phyloP scores from a whole-genome alignment of 2,329 filamentous ascomycete genomes.

The Claviceps sp. region DNA sequence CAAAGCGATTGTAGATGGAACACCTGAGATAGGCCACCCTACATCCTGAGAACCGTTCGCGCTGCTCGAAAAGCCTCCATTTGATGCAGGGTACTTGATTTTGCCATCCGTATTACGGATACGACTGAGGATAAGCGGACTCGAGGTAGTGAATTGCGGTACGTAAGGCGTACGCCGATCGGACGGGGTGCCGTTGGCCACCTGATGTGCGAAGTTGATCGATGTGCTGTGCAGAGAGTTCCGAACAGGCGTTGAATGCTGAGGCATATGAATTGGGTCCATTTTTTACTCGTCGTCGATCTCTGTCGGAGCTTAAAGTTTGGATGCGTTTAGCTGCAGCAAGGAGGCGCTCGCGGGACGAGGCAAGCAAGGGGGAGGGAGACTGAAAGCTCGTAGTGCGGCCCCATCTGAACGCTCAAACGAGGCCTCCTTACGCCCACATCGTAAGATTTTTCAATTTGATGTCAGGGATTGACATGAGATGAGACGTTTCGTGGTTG shows the following conservation, averaged over 20 bases:
- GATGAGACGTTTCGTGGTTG: not conserved
- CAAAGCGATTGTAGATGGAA: not conserved
- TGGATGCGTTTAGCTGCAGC: not conserved
- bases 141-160: conserved; percentile 4
- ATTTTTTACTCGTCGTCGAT: not conserved
- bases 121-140: conserved; percentile 3
- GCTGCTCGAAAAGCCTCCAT: not conserved
- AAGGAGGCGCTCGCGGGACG: not conserved
- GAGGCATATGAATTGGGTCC: too few relatives aligned
- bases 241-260: not conserved
- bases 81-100: too few relatives aligned
- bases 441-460: not conserved
- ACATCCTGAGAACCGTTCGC: not conserved
- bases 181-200: not conserved
- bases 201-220: not conserved
- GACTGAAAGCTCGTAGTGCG: not conserved
- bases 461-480: not conserved
- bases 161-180: conserved; percentile 1
- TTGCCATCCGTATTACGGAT: not conserved
- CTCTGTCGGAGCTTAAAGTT: not conserved
- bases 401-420: not conserved
- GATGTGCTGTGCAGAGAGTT: not conserved
- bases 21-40: not conserved
- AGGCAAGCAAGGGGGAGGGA: not conserved
- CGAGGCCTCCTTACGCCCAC: not conserved